A percentile compares a stretch with the other conserved stretches of the same genome.
Evolutionary conservation across 2,329 filamentous ascomycete genomes (phyloP).

Genomic region (Calonectria multiphialidica): DNA sequence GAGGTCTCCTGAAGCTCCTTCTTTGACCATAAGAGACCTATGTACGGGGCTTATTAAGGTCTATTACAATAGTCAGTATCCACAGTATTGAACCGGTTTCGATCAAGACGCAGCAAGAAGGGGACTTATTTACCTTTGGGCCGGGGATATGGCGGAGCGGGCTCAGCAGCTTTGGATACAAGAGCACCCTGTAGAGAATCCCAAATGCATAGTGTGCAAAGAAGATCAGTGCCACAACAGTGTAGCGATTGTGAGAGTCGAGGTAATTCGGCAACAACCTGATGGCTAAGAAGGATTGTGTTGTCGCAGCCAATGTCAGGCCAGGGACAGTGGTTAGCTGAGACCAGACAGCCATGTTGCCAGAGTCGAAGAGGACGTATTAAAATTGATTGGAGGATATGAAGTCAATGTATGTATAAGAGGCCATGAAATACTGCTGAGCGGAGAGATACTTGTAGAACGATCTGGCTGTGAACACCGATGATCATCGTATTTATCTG

Average conservation of each 20-base stretch:
- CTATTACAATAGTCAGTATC: conserved; percentile 13
- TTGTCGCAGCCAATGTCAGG: conserved; percentile 32
- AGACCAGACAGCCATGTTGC: conserved; percentile 30
- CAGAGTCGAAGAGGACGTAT: not conserved
- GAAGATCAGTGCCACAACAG: conserved; percentile 23
- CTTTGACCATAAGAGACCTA: conserved; percentile 32
- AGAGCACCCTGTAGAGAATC: conserved; percentile 28
- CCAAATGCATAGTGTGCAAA: conserved; percentile 37
- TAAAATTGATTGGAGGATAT: no score
- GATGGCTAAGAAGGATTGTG: conserved; percentile 43
- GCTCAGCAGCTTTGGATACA: conserved; percentile 38
- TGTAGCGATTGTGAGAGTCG: conserved; percentile 26
- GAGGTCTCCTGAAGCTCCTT: conserved; percentile 38
- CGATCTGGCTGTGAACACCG: not conserved
- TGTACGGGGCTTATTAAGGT: conserved; percentile 35
- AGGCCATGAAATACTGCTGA: not conserved
- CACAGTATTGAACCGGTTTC: not conserved
- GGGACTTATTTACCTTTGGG: conserved; percentile 28
- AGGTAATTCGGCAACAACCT: conserved; percentile 42
- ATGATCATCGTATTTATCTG: not conserved
- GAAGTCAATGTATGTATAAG: no score
- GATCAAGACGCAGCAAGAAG: not conserved
- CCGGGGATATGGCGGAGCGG: conserved; percentile 38
- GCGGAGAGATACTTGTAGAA: not conserved
- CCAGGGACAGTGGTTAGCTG: conserved; percentile 29